Conservation (phyloP, 2,329 filamentous ascomycete genomes). For the Talaromyces sp. region DNA sequence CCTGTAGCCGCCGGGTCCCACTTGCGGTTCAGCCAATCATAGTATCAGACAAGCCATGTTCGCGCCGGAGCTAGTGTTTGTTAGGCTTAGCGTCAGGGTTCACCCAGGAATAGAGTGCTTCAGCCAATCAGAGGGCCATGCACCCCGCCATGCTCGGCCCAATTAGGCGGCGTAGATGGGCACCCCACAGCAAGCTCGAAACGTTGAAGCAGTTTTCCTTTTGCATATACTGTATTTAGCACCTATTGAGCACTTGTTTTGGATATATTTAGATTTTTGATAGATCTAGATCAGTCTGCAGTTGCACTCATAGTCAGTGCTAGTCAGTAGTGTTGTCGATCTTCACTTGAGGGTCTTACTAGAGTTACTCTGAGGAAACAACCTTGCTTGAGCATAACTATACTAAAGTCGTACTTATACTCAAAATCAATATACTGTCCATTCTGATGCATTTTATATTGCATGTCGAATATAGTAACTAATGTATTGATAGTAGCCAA, state of each 20-base stretch:
- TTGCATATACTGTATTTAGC: too few relatives aligned
- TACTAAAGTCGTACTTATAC: too few relatives aligned
- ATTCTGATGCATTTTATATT: background rate
- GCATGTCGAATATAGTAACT: too few relatives aligned
- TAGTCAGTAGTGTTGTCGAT: background rate
- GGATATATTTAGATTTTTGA: too few relatives aligned
- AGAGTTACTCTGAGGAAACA: background rate
- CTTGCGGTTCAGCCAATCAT: background rate
- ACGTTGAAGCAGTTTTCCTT: background rate
- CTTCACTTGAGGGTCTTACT: background rate
- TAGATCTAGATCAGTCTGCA: background rate
- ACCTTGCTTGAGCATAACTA: background rate
- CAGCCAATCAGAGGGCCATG: background rate
- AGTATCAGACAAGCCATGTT: background rate
- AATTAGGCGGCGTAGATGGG: background rate
- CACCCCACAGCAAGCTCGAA: background rate
- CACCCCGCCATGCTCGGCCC: background rate
- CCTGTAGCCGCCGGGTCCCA: background rate
- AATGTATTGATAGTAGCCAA: too few relatives aligned
- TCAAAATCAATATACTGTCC: too few relatives aligned
- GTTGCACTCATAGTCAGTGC: background rate
- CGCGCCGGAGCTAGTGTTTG: background rate
- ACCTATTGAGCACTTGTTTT: too few relatives aligned
- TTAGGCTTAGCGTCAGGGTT: background rate
- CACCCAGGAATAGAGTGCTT: background rate